These are phyloP conservation scores for Mortierella sp. DNA, from an alignment of 371 early-diverging fungal species.

Conservation along the genomic window DNA sequence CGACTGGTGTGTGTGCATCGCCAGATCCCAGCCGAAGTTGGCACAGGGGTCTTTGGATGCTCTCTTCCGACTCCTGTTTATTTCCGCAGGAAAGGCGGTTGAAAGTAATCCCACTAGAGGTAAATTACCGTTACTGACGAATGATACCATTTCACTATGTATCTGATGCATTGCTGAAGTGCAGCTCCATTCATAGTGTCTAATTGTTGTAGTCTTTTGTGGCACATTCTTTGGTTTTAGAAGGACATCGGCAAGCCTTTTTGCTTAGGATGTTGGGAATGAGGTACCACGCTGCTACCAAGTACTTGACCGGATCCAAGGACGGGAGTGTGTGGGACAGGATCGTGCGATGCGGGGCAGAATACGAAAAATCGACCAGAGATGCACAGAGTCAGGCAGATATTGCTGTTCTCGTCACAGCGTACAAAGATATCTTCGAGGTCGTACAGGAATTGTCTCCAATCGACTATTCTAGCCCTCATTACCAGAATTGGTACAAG, in stretches of 20 bases:
- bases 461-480: conserved; percentile 9
- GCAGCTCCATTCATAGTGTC: too few relatives aligned
- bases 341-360: conserved; percentile 35
- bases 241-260: conserved; percentile 32
- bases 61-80: conserved; percentile 44
- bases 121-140: background rate
- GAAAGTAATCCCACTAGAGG: conserved; percentile 23
- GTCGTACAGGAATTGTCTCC: conserved; percentile 1
- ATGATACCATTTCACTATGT: background rate
- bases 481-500: conserved; percentile 33
- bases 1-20: conserved; percentile 39
- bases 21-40: conserved; percentile 15
- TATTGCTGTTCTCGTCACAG: conserved; percentile 1
- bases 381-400: conserved; percentile 25
- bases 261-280: conserved; percentile 40
- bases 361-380: conserved; percentile 36
- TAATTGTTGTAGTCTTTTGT: background rate
- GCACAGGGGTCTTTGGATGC: conserved; percentile 39
- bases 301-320: background rate
- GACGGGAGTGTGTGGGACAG: conserved; percentile 46
- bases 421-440: conserved; percentile 24
- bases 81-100: conserved; percentile 41
- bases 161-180: background rate
- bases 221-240: background rate
- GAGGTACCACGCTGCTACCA: conserved; percentile 28